Conservation (phyloP, 768 basidiomycete genomes). For the Leccinellum luteum region DNA sequence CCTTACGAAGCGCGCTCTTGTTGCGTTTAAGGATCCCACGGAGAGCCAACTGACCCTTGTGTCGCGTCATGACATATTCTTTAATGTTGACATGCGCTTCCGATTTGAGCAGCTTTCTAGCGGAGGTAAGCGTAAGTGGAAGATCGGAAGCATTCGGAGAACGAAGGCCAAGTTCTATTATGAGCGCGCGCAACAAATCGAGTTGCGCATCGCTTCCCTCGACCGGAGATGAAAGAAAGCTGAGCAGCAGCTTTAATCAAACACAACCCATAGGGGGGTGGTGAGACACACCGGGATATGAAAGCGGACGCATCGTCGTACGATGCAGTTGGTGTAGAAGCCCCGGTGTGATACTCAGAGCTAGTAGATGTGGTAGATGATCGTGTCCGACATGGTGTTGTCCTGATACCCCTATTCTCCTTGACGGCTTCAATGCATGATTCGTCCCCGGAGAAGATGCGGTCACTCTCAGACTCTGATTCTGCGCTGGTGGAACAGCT, state of each 20-base stretch:
- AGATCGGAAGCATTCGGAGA: constrained; percentile 43
- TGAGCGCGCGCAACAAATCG: constrained; percentile 66
- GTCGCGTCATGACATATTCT: constrained; percentile 68
- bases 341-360: constrained; percentile 9
- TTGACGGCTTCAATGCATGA: neutral
- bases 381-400: neutral
- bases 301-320: constrained; percentile 28
- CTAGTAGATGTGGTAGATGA: constrained; percentile 7
- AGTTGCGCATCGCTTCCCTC: constrained; percentile 36
- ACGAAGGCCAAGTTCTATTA: constrained; percentile 70
- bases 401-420: neutral
- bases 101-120: constrained; percentile 64
- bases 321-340: constrained; percentile 13
- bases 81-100: constrained; percentile 68
- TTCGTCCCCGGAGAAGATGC: neutral
- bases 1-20: constrained; percentile 57
- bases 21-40: constrained; percentile 60
- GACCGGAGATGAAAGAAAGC: constrained; percentile 23
- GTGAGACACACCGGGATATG: constrained; percentile 24
- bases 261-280: neutral
- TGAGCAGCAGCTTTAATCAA: constrained; percentile 3
- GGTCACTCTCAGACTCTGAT: constrained; percentile 8
- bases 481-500: constrained; percentile 1
- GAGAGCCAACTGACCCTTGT: constrained; percentile 60
- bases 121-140: constrained; percentile 60